Evolutionary conservation across 75 land plant genomes (phyloP).

Genomic region (Cupressus sempervirens): DNA sequence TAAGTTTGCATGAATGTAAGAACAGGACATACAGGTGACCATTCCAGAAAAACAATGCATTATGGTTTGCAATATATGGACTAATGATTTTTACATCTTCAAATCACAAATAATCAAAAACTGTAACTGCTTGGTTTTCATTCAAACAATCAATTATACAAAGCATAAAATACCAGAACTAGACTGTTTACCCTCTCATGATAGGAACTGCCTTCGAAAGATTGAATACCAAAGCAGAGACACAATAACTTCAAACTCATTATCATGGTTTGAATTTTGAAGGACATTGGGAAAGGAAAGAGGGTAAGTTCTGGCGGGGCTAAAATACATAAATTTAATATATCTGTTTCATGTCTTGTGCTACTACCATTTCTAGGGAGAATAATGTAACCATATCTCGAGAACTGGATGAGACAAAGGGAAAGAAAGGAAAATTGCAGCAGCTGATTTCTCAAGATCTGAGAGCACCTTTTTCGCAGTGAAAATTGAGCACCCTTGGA

Average conservation of each 20-base stretch:
- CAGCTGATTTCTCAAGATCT: background rate
- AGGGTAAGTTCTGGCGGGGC: background rate
- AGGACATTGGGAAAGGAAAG: background rate
- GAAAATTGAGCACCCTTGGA: background rate
- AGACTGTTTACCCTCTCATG: background rate
- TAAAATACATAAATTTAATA: background rate
- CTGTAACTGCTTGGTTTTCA: background rate
- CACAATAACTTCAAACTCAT: background rate
- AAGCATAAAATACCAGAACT: background rate
- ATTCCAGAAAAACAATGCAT: background rate
- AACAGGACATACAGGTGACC: background rate
- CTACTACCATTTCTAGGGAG: background rate
- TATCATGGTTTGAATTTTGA: background rate
- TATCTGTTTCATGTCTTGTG: background rate
- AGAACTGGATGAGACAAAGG: background rate
- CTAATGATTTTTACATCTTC: background rate
- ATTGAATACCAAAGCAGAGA: background rate
- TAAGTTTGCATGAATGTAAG: background rate
- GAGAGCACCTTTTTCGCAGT: background rate
- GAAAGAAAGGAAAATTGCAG: background rate
- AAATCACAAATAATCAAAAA: background rate
- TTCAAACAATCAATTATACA: background rate
- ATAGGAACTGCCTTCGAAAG: background rate
- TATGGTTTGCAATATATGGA: background rate
- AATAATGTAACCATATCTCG: background rate